A percentile compares a stretch with the other conserved stretches of the same genome.
Evolutionary conservation across 1,284 basidiomycete species (phyloP).

Genomic region (Cryptococcus jaspeensis): DNA sequence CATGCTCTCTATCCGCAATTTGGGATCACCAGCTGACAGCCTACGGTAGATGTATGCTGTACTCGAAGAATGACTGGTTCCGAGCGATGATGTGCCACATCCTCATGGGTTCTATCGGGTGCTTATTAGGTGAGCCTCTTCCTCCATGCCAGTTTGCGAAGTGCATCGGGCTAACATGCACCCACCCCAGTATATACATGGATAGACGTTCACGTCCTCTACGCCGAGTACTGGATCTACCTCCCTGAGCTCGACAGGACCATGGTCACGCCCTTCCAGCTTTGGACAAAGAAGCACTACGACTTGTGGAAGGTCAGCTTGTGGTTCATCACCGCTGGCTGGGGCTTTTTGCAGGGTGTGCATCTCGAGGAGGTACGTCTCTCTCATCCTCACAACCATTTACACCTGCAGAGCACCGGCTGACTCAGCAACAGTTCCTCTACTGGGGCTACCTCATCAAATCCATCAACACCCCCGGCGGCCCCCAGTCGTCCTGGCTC

Average conservation of each 20-base stretch:
- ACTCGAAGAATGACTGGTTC: conserved; percentile 31
- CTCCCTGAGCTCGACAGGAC: conserved; percentile 15
- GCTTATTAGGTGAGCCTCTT: conserved; percentile 5
- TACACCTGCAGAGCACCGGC: neutral
- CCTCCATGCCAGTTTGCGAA: too few species aligned
- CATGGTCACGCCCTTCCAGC: conserved; percentile 27
- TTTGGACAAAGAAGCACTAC: conserved; percentile 20
- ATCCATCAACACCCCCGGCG: conserved; percentile 22
- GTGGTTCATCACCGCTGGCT: conserved; percentile 28
- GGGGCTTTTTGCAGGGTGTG: conserved; percentile 31
- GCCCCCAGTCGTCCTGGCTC: conserved; percentile 21
- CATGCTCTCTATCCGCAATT: neutral
- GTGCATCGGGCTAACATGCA: neutral
- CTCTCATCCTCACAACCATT: neutral
- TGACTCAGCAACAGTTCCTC: conserved; percentile 18
- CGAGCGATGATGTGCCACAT: conserved; percentile 28
- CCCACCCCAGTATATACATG: conserved; percentile 12
- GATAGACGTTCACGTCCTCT: conserved; percentile 22
- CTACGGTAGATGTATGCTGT: conserved; percentile 27
- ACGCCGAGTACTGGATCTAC: conserved; percentile 28
- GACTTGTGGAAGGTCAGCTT: conserved; percentile 14
- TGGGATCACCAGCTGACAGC: neutral
- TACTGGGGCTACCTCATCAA: conserved; percentile 35
- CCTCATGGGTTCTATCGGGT: conserved; percentile 19
- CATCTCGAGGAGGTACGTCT: conserved; percentile 35